Evolutionary conservation across 2,329 filamentous ascomycete species (phyloP), one percentile per base, ranked within the genome.

Genomic region (Nemania sp.): DNA sequence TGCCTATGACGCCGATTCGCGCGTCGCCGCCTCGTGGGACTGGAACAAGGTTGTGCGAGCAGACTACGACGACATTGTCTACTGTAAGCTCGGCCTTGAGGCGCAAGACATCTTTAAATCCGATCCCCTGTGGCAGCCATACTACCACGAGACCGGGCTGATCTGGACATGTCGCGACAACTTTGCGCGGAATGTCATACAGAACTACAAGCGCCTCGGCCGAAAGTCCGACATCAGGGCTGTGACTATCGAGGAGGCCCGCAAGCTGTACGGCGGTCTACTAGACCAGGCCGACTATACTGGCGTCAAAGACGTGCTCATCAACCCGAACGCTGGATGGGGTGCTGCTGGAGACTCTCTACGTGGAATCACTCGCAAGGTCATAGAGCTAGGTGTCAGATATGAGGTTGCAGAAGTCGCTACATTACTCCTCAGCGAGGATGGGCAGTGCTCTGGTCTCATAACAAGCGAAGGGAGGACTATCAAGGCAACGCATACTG

Each of bases 11-110:
- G 77, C 78, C 1, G 72, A 75, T 0, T 69, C 65, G 0, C 64
- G 66, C 34, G 64, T 78, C 23, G 86, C 84, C 24, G 86, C 87
- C 0, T 89, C 86, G 0, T 86, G 83, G 75, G 87, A 90, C 72
- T 84, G 85, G 79, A 89, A 88, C 74, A 89, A 89, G 70, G 84
- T 88, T 24, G 79, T 89, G 20, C 83, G 86, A 49, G 83, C 85
- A 41, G 86, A 89, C 68, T 90, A 90, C 71, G 77, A 81, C 47
- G 83, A 86, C 63, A 71, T 81, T 1, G 68, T 83, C 12, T 90
- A 90, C 73, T 84, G 81, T 68, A 69, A 78, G 41, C 76, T 90
- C 9, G 86, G 80, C 0, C 76, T 88, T 17, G 85, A 89, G 70
- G 82, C 87, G 0, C 83, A 86, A 62, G 80, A 84, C 48, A 70